Conservation (phyloP, 257 asterid species). For the Eucommia ulmoides region DNA sequence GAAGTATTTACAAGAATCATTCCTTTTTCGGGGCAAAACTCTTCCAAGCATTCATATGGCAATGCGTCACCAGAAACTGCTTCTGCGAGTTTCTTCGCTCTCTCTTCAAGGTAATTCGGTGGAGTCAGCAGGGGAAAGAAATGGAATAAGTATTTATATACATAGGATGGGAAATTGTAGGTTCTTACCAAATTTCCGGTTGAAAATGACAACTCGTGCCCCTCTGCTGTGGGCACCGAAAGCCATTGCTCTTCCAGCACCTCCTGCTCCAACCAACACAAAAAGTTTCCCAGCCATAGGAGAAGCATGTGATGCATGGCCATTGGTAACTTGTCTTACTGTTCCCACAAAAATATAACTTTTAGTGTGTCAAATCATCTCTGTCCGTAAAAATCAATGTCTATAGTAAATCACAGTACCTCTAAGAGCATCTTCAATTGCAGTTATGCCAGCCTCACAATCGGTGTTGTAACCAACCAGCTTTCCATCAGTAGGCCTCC, state of each 20-base stretch:
- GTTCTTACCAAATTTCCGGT: slow-evolving; percentile 46
- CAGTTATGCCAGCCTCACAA: slow-evolving; percentile 58
- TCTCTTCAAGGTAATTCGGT: too few species aligned
- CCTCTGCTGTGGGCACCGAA: slow-evolving; percentile 67
- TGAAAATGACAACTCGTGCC: slow-evolving; percentile 57
- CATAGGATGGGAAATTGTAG: background rate
- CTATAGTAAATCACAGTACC: slow-evolving; percentile 14
- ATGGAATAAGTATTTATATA: background rate
- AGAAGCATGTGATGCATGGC: slow-evolving; percentile 23
- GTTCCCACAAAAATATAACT: too few species aligned
- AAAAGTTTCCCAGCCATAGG: slow-evolving; percentile 53
- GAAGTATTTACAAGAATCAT: slow-evolving; percentile 99
- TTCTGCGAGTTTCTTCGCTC: slow-evolving; percentile 84
- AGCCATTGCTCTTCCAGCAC: slow-evolving; percentile 69
- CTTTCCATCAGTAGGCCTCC: slow-evolving; percentile 44
- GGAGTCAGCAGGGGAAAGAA: too few species aligned
- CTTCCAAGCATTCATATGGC: slow-evolving; percentile 52
- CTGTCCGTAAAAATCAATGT: background rate
- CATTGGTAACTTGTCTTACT: slow-evolving; percentile 22
- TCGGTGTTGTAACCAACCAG: slow-evolving; percentile 68
- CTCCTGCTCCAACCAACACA: slow-evolving; percentile 76
- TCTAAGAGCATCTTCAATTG: slow-evolving; percentile 56
- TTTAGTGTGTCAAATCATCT: background rate
- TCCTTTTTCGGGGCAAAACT: slow-evolving; percentile 72
- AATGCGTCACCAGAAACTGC: slow-evolving; percentile 69